These are phyloP conservation scores for Stagonosporopsis chrysanthemi DNA, from an alignment of 2,329 filamentous ascomycete genomes.

Conservation along the genomic window DNA sequence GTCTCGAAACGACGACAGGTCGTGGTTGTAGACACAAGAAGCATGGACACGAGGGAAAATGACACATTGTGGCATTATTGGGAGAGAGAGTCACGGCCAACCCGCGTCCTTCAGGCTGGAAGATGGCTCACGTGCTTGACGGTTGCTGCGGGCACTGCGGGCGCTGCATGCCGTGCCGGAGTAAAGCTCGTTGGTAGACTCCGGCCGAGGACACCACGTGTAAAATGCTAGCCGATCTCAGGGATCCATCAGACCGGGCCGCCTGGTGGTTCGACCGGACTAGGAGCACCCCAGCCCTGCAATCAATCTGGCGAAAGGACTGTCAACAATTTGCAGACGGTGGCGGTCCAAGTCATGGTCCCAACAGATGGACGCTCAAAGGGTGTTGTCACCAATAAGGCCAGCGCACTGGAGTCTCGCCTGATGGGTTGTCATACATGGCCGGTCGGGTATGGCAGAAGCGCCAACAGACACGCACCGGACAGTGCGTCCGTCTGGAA, in stretches of 20 bases:
- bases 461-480: conserved; percentile 16
- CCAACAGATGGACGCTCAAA: conserved; percentile 13
- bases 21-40: not conserved
- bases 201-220: conserved; percentile 7
- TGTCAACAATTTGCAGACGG: conserved; percentile 8
- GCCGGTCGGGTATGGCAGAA: conserved; percentile 8
- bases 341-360: conserved; percentile 14
- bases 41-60: not conserved
- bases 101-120: conserved; percentile 7
- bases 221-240: conserved; percentile 3
- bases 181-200: conserved; percentile 4
- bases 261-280: conserved; percentile 18
- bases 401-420: not conserved
- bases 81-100: not conserved
- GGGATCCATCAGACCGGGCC: conserved; percentile 22
- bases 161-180: conserved; percentile 10
- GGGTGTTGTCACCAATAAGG: conserved; percentile 15
- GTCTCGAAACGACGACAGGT: conserved; percentile 11
- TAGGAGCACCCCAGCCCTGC: conserved; percentile 12
- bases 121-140: conserved; percentile 13
- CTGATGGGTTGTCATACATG: conserved; percentile 21
- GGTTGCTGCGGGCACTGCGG: conserved; percentile 16
- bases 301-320: conserved; percentile 18
- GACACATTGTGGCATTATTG: no score
- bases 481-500: conserved; percentile 14